phyloP scores from a whole-genome alignment of 495 filamentous ascomycete species.

The Trichoderma parareesei region DNA sequence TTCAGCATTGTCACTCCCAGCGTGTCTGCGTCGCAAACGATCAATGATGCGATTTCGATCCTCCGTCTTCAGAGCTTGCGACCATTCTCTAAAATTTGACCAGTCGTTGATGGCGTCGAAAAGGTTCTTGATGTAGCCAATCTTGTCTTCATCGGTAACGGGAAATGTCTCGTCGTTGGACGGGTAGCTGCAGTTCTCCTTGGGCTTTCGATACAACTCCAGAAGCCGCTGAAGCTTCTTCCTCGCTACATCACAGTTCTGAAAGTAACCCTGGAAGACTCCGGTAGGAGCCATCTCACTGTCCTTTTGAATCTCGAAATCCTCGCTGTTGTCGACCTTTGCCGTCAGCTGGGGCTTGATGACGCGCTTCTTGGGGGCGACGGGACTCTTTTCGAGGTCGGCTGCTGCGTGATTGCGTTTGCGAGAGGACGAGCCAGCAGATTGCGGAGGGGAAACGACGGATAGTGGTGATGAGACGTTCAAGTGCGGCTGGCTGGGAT shows the following conservation, averaged over 20 bases:
- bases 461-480: not conserved
- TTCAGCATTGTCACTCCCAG: not conserved
- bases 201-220: not conserved
- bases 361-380: not conserved
- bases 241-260: not conserved
- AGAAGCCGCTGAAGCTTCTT: not conserved
- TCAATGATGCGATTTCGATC: not conserved
- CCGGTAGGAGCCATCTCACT: not conserved
- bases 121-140: not conserved
- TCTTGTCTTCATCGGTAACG: not conserved
- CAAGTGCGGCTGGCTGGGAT: not conserved
- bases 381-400: not conserved
- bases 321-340: not conserved
- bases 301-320: not conserved
- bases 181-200: not conserved
- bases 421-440: not conserved
- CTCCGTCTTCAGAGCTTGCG: not conserved
- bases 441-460: not conserved
- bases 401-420: not conserved
- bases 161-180: constrained; percentile 5
- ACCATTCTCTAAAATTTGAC: constrained; percentile 4
- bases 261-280: not conserved
- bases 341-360: not conserved
- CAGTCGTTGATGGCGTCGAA: constrained; percentile 11
- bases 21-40: not conserved